These are phyloP conservation scores for Tephrocybe rancida DNA, from an alignment of 768 basidiomycete genomes.

Conservation along the genomic window DNA sequence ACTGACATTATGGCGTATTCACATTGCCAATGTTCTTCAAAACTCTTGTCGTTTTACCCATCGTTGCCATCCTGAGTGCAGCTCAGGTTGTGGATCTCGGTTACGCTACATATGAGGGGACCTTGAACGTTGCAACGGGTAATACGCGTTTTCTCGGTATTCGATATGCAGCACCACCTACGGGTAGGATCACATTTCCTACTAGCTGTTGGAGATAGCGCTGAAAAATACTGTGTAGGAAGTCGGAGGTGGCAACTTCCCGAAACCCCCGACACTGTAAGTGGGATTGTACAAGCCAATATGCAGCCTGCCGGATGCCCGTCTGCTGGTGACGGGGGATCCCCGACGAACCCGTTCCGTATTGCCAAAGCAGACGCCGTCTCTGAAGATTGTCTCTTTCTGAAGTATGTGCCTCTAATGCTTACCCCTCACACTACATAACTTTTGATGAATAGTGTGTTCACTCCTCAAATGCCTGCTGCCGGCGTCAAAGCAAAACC, in stretches of 20 bases:
- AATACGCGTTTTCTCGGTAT: constrained; percentile 43
- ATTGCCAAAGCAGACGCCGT: constrained; percentile 2
- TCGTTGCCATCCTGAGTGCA: constrained; percentile 4
- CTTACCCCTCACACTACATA: neutral
- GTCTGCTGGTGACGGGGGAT: constrained; percentile 25
- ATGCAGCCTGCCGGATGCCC: constrained; percentile 33
- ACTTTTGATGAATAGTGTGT: constrained; percentile 27
- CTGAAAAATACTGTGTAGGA: constrained; percentile 20
- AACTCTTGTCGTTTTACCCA: constrained; percentile 1
- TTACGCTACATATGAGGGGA: constrained; percentile 46
- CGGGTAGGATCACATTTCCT: constrained; percentile 29
- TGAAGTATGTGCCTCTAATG: constrained; percentile 30
- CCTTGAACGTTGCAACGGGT: constrained; percentile 30
- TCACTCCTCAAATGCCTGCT: constrained; percentile 31
- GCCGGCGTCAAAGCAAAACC: constrained; percentile 30
- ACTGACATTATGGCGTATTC: too few species aligned
- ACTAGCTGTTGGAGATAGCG: neutral
- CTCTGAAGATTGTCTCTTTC: constrained; percentile 44
- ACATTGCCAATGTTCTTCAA: too few species aligned
- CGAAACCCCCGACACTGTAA: constrained; percentile 24
- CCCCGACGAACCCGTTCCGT: constrained; percentile 34
- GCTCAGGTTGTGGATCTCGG: constrained; percentile 41
- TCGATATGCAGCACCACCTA: constrained; percentile 52
- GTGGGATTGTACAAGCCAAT: constrained; percentile 33
- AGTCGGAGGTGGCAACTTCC: constrained; percentile 37